phyloP scores from a whole-genome alignment of 2,329 filamentous ascomycete genomes.

The Pseudocercospora cruenta region DNA sequence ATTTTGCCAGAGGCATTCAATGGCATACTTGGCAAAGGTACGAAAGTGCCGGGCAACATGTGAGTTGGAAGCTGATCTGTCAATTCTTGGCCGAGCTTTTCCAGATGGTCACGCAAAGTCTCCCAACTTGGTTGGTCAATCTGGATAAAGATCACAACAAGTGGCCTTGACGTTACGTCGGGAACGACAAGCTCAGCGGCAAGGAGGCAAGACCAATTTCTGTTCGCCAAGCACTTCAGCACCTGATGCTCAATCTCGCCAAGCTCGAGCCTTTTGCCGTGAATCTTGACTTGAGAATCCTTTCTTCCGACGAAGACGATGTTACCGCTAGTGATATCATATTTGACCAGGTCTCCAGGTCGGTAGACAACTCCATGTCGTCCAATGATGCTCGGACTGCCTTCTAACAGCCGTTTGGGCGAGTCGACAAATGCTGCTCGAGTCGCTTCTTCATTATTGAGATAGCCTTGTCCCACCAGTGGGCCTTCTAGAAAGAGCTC shows the following conservation, averaged over 20 bases:
- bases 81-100: background rate
- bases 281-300: conserved; percentile 60
- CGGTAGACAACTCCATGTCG: conserved; percentile 13
- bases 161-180: background rate
- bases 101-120: background rate
- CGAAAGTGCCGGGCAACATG: conserved; percentile 49
- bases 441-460: conserved; percentile 38
- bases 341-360: conserved; percentile 63
- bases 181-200: conserved; percentile 5
- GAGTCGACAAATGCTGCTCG: conserved; percentile 37
- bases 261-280: conserved; percentile 67
- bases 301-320: conserved; percentile 64
- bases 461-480: conserved; percentile 49
- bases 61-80: conserved; percentile 33
- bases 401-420: conserved; percentile 27
- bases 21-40: conserved; percentile 50
- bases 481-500: conserved; percentile 53
- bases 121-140: background rate
- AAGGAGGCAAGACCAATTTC: background rate
- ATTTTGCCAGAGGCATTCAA: conserved; percentile 49
- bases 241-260: conserved; percentile 51
- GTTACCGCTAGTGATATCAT: conserved; percentile 52
- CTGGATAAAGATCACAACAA: conserved; percentile 14
- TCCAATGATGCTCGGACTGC: background rate
- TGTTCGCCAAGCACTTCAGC: background rate